Evolutionary conservation across 495 filamentous ascomycete species (phyloP).

Genomic region (Venustampulla echinocandica): DNA sequence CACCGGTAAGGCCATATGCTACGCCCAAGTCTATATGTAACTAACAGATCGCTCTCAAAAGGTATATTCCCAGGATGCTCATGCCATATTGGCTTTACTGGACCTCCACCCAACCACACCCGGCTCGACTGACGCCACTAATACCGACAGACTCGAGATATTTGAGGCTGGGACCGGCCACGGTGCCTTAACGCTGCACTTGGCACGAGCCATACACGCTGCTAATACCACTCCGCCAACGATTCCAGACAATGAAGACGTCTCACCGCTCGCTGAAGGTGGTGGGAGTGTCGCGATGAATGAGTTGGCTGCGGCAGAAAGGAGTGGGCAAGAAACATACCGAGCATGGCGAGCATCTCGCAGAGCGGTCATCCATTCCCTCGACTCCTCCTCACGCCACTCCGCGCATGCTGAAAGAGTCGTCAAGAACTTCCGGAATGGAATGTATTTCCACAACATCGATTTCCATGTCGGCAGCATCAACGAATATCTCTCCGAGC

Average conservation of each 20-base stretch:
- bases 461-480: slow-evolving; percentile 65
- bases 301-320: too few relatives aligned
- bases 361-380: slow-evolving; percentile 59
- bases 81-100: slow-evolving; percentile 61
- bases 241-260: neutral
- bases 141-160: slow-evolving; percentile 45
- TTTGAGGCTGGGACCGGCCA: slow-evolving; percentile 78
- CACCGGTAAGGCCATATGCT: slow-evolving; percentile 49
- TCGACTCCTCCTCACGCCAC: slow-evolving; percentile 52
- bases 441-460: slow-evolving; percentile 56
- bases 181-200: slow-evolving; percentile 63
- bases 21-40: neutral
- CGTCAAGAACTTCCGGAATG: slow-evolving; percentile 56
- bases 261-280: neutral
- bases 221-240: slow-evolving; percentile 44
- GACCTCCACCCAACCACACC: slow-evolving; percentile 53
- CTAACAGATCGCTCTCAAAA: slow-evolving; percentile 20
- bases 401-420: slow-evolving; percentile 51
- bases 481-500: slow-evolving; percentile 48
- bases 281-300: neutral
- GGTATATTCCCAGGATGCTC: slow-evolving; percentile 68
- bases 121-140: slow-evolving; percentile 21
- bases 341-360: slow-evolving; percentile 47
- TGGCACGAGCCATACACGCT: slow-evolving; percentile 67
- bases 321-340: too few relatives aligned